Conservation (phyloP, 805 yeast species). For the Kodamaea restingae region DNA sequence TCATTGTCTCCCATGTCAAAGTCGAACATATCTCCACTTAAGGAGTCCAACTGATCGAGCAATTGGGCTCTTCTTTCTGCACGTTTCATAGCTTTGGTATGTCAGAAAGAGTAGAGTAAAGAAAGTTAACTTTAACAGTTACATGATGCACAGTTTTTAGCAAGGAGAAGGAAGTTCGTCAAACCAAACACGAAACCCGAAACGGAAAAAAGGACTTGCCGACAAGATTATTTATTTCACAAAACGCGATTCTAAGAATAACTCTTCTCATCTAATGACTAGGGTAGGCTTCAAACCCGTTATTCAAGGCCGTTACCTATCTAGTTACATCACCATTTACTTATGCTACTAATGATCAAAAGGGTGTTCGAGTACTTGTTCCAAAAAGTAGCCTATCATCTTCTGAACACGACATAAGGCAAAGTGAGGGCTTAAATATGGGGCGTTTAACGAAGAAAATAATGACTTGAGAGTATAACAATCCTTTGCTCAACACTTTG, state of each 20-base stretch:
- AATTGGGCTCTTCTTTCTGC: slow-evolving; percentile 6
- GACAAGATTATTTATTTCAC: neutral
- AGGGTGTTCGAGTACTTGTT: no score
- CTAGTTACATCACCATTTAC: no score
- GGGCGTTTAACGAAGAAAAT: neutral
- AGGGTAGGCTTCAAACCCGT: no score
- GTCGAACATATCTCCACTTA: slow-evolving; percentile 1
- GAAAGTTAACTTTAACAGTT: no score
- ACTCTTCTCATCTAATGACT: no score
- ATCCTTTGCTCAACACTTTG: no score
- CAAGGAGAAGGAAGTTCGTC: neutral
- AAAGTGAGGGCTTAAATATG: neutral
- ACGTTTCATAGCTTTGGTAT: slow-evolving; percentile 1
- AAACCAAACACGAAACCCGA: neutral
- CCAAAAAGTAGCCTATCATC: no score
- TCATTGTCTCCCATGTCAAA: neutral
- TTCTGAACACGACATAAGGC: no score
- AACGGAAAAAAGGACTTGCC: neutral
- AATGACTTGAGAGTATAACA: neutral
- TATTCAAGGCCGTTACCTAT: no score
- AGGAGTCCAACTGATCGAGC: slow-evolving; percentile 5
- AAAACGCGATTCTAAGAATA: neutral
- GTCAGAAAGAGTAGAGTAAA: neutral
- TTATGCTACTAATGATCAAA: no score
- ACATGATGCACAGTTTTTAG: no score